Evolutionary conservation across 2,329 filamentous ascomycete species (phyloP).

Genomic region (Colletotrichum sojae): DNA sequence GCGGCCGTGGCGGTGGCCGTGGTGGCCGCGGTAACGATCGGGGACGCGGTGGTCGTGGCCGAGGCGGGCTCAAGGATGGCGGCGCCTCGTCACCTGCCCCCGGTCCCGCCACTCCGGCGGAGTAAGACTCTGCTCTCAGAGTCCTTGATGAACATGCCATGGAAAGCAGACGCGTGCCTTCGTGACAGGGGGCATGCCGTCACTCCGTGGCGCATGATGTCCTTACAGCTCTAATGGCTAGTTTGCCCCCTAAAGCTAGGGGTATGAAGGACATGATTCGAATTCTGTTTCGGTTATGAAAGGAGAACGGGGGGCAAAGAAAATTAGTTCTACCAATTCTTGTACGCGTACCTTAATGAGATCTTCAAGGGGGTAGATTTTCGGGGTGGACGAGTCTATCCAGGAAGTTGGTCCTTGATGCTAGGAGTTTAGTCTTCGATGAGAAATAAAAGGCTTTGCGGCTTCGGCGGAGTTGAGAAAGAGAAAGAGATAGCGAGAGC

Average conservation of each 20-base stretch:
- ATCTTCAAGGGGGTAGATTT: conserved; percentile 30
- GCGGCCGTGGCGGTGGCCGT: conserved; percentile 69
- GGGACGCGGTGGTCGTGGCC: conserved; percentile 69
- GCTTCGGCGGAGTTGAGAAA: conserved; percentile 27
- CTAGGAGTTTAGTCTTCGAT: conserved; percentile 33
- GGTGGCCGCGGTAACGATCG: conserved; percentile 72
- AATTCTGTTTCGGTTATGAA: conserved; percentile 33
- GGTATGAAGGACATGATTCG: conserved; percentile 35
- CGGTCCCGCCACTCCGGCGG: conserved; percentile 65
- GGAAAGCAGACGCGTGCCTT: conserved; percentile 17
- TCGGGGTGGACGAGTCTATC: conserved; percentile 27
- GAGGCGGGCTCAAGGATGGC: conserved; percentile 71
- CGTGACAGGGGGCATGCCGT: conserved; percentile 16
- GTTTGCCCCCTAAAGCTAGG: conserved; percentile 28
- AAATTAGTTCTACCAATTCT: conserved; percentile 43
- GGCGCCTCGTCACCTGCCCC: conserved; percentile 68
- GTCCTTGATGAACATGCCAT: conserved; percentile 28
- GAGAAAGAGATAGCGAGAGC: conserved; percentile 15
- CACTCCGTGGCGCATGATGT: conserved; percentile 32
- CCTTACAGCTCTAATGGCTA: conserved; percentile 39
- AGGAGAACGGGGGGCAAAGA: conserved; percentile 33
- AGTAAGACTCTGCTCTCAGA: conserved; percentile 40
- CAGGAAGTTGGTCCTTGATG: conserved; percentile 23
- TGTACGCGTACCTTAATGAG: conserved; percentile 44
- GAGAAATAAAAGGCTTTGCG: conserved; percentile 34